phyloP scores from a whole-genome alignment of 169 alveolate genomes.

The Cryptosporidium ubiquitum region DNA sequence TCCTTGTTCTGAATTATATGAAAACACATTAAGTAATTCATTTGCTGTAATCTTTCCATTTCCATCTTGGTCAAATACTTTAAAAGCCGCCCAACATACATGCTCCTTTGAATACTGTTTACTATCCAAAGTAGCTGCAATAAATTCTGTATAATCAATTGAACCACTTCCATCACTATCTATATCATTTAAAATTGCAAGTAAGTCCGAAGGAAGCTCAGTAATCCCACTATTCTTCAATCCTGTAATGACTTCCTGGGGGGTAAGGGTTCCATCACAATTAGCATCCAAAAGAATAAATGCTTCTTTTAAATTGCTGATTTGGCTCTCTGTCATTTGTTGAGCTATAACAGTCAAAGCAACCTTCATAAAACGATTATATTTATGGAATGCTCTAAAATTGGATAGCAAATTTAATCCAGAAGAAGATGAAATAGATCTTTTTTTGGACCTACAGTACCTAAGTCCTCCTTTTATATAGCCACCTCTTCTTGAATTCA shows the following conservation, averaged over 20 bases:
- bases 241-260: slow-evolving; percentile 77
- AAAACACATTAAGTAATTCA: slow-evolving; percentile 81
- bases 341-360: slow-evolving; percentile 82
- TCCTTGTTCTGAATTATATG: slow-evolving; percentile 73
- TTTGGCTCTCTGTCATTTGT: slow-evolving; percentile 80
- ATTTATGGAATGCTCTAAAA: slow-evolving; percentile 77
- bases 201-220: slow-evolving; percentile 81
- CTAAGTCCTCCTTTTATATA: slow-evolving; percentile 15
- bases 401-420: slow-evolving; percentile 54
- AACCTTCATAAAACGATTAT: slow-evolving; percentile 83
- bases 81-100: slow-evolving; percentile 82
- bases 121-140: slow-evolving; percentile 84
- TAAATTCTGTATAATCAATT: slow-evolving; percentile 86
- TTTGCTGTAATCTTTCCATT: slow-evolving; percentile 84
- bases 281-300: slow-evolving; percentile 78
- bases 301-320: slow-evolving; percentile 76
- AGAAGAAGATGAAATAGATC: slow-evolving; percentile 41
- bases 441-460: slow-evolving; percentile 27
- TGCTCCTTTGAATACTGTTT: slow-evolving; percentile 77
- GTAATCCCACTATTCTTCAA: slow-evolving; percentile 78
- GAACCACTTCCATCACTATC: slow-evolving; percentile 90
- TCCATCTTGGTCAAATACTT: slow-evolving; percentile 85
- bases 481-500: background rate
- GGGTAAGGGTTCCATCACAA: slow-evolving; percentile 79
- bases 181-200: slow-evolving; percentile 82